Evolutionary conservation across 148 eudicot species (phyloP).

Genomic region (Arctostaphylos glauca): DNA sequence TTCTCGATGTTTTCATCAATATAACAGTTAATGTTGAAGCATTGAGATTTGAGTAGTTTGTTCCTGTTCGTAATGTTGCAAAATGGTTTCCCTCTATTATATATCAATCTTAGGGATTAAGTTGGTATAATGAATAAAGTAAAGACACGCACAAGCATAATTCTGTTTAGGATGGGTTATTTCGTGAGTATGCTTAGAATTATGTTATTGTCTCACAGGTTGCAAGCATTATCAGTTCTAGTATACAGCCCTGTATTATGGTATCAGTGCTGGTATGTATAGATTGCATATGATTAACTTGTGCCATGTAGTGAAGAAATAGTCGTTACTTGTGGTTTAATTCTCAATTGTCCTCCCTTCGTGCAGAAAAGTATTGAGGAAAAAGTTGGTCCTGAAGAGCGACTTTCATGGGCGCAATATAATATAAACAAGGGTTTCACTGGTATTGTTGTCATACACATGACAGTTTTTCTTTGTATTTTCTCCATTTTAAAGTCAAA

Average conservation of each 20-base stretch:
- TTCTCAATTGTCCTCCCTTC: constrained; percentile 7
- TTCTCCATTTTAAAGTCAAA: not conserved
- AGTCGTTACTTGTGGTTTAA: not conserved
- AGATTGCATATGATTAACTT: not conserved
- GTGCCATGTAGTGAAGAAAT: not conserved
- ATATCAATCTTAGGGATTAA: not conserved
- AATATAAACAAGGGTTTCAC: constrained; percentile 38
- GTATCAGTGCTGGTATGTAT: constrained; percentile 35
- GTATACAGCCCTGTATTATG: constrained; percentile 43
- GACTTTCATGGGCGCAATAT: constrained; percentile 31
- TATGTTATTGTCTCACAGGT: constrained; percentile 21
- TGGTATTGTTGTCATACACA: constrained; percentile 13
- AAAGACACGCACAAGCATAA: not conserved
- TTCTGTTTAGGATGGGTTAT: not conserved
- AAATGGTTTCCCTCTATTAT: not conserved
- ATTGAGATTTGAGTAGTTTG: not conserved
- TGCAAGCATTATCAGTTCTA: constrained; percentile 37
- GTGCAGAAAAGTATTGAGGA: constrained; percentile 32
- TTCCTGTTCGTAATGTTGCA: not conserved
- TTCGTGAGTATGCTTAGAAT: not conserved
- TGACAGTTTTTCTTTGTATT: not conserved
- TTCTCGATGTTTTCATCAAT: not conserved
- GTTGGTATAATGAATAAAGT: not conserved
- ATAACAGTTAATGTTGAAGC: not conserved
- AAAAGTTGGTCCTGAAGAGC: constrained; percentile 33